Base-by-base conservation (phyloP, 2,329 filamentous ascomycete genomes). In the Microcera coccophila region DNA sequence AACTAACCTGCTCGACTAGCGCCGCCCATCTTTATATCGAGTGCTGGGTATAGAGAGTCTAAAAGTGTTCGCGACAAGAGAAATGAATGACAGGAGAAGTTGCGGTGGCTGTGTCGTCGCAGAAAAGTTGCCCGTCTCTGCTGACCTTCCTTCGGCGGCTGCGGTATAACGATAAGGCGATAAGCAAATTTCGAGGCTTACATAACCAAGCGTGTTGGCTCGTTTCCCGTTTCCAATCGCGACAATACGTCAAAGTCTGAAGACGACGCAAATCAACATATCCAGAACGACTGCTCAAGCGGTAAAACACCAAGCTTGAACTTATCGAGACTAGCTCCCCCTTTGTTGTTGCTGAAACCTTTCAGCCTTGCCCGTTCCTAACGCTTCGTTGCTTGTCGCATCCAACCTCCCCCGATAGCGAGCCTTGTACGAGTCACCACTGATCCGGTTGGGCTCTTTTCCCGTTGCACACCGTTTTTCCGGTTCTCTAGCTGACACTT, bases 401-500 rank as follows among this genome's bases (percentile, higher is more conserved):
- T 41, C 38, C 44, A 31, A 43, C 33, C 35, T 35, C 42, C 45
- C 47, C 53, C 55, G 57, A 55, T 57, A 44, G 50, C 61, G 57
- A 61, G 60, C 52, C 50, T 60, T 37, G 53, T 54, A 58, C 59
- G 58, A 66, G 58, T 66, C 64, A 62, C 60, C 58, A 63, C 60
- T 66, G 61, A 65, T 66, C 65, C 59, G 66, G 66, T 69, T 68
- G 64, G 66, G 64, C 64, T 65, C 65, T 65, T 60, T 57, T 65
- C 59, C 64, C 54, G 53, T 58, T 61, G 49, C 58, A 54, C 50
- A 47, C 49, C 48, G 45, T 50, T 42, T 49, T 38, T 41, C 44
- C 48, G 57, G 59, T 58, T 57, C 57, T 47, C 52, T 49, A 55
- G 62, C 66, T 69, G 66, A 69, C 66, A 57, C 60, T 53, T 58